phyloP scores from a whole-genome alignment of 2,329 filamentous ascomycete genomes.

The Aspergillus puulaauensis region DNA sequence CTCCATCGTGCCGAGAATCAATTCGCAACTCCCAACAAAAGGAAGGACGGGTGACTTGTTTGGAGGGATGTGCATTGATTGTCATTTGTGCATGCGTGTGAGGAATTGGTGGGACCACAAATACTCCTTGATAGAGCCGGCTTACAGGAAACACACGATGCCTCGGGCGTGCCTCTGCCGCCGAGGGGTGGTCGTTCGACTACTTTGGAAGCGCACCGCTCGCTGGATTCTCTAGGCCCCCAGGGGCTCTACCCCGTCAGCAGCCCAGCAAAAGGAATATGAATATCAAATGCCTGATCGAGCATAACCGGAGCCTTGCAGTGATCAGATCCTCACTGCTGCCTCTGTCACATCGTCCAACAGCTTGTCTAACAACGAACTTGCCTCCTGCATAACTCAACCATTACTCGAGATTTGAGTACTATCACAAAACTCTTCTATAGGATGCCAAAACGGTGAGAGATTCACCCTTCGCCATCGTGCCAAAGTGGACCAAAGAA shows the following conservation, averaged over 20 bases:
- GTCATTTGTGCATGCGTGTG: neutral
- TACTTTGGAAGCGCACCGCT: too few species aligned
- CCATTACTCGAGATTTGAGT: neutral
- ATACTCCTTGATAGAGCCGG: neutral
- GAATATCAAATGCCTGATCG: neutral
- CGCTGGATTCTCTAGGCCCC: neutral
- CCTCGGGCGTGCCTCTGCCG: too few species aligned
- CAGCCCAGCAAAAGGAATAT: neutral
- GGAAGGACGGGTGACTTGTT: neutral
- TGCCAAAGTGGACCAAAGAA: neutral
- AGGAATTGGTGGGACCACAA: neutral
- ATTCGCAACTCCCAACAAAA: neutral
- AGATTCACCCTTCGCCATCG: neutral
- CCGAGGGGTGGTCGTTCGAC: too few species aligned
- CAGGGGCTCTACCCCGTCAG: neutral
- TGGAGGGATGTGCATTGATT: neutral
- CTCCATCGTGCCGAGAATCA: slow-evolving; percentile 1
- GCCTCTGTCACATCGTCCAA: neutral
- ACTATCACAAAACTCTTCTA: neutral
- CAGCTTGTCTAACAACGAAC: neutral
- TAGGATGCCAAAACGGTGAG: neutral
- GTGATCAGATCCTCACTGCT: neutral
- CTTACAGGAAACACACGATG: too few species aligned
- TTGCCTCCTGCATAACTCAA: neutral
- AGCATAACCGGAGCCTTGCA: neutral